Percentiles rank a stretch among this genome's conserved stretches.
These are phyloP conservation scores for Pseudocercospora fijiensis DNA, from an alignment of 2,329 filamentous ascomycete species.

Conservation along the genomic window DNA sequence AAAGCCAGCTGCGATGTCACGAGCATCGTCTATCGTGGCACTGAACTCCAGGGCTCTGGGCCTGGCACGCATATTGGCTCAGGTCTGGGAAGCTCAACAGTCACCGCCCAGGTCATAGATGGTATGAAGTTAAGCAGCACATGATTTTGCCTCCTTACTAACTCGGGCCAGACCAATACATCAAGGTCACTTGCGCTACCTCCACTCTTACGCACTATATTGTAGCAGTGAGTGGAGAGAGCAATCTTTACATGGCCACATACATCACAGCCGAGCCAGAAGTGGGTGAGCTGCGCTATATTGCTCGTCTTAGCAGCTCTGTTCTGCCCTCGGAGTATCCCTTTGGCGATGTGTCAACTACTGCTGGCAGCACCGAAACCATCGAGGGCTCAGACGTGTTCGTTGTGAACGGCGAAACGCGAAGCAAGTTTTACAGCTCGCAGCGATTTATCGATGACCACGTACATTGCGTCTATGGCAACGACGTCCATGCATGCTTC, in stretches of 20 bases:
- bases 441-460: conserved; percentile 69
- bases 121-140: conserved; percentile 2
- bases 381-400: conserved; percentile 58
- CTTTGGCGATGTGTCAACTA: conserved; percentile 45
- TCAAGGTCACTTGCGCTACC: conserved; percentile 21
- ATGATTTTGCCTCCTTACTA: not conserved
- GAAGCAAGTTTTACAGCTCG: conserved; percentile 69
- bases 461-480: conserved; percentile 60
- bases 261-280: conserved; percentile 21
- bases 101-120: conserved; percentile 14
- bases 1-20: conserved; percentile 22
- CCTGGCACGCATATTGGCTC: conserved; percentile 21
- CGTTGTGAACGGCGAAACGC: conserved; percentile 60
- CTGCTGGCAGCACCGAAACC: conserved; percentile 49
- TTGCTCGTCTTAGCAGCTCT: conserved; percentile 20
- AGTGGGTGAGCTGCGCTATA: conserved; percentile 21
- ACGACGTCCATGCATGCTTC: conserved; percentile 60
- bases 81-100: conserved; percentile 16
- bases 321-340: conserved; percentile 18
- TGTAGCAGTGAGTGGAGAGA: conserved; percentile 14
- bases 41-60: conserved; percentile 14
- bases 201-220: conserved; percentile 21
- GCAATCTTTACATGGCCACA: conserved; percentile 23
- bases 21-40: conserved; percentile 16
- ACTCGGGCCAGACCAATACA: conserved; percentile 13